These are phyloP conservation scores for Cladobotryum protrusum DNA, from an alignment of 2,329 filamentous ascomycete genomes.

Conservation along the genomic window DNA sequence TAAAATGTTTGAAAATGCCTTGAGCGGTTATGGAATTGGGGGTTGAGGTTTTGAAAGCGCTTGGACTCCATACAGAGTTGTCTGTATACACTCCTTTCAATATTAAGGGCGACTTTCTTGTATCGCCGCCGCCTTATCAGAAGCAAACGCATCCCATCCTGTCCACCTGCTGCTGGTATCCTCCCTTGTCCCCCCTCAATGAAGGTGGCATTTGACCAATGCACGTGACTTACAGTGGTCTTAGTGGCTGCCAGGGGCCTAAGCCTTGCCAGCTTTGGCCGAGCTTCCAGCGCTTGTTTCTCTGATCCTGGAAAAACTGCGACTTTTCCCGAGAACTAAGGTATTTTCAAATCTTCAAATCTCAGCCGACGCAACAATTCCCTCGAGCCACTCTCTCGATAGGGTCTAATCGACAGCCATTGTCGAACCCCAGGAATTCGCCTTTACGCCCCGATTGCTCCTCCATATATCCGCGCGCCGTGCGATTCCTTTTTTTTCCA, in stretches of 20 bases:
- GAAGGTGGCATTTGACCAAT: neutral
- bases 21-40: too few species aligned
- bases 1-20: too few species aligned
- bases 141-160: constrained; percentile 1
- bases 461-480: constrained; percentile 34
- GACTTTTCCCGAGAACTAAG: constrained; percentile 42
- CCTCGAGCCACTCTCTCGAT: constrained; percentile 32
- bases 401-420: constrained; percentile 41
- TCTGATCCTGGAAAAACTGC: constrained; percentile 35
- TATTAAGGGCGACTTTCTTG: too few species aligned
- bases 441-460: constrained; percentile 29
- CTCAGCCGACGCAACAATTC: constrained; percentile 33
- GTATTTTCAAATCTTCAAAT: constrained; percentile 35
- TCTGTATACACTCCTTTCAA: neutral
- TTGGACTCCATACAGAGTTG: too few species aligned
- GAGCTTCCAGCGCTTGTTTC: constrained; percentile 18
- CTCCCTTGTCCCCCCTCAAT: neutral
- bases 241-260: neutral
- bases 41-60: too few species aligned
- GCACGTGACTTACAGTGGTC: constrained; percentile 5
- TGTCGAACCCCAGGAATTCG: constrained; percentile 31
- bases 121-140: constrained; percentile 3
- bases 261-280: constrained; percentile 15
- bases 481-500: constrained; percentile 31
- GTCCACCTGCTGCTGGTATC: constrained; percentile 5